These are phyloP conservation scores for Delphinella strobiligena DNA, from an alignment of 2,329 filamentous ascomycete species.

Conservation along the genomic window DNA sequence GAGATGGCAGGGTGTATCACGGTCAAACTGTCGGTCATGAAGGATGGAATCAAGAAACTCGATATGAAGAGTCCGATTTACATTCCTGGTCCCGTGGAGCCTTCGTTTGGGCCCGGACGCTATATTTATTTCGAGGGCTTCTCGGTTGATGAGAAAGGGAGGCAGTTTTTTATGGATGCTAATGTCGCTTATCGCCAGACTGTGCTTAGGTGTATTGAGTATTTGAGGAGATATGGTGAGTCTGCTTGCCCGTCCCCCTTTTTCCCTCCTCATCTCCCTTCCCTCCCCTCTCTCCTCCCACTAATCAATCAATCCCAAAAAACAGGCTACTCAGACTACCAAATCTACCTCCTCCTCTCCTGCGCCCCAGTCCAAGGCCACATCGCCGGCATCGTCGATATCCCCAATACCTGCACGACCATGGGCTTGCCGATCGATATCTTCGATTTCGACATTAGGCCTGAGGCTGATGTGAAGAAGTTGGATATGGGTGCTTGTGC, in stretches of 20 bases:
- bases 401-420: conserved; percentile 84
- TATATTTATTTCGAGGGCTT: conserved; percentile 86
- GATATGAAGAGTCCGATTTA: conserved; percentile 69
- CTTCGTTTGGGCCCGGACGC: conserved; percentile 70
- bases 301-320: conserved; percentile 10
- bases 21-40: conserved; percentile 80
- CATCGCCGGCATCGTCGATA: conserved; percentile 79
- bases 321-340: conserved; percentile 51
- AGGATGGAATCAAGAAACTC: conserved; percentile 61
- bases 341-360: conserved; percentile 74
- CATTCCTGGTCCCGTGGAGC: conserved; percentile 75
- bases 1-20: conserved; percentile 92
- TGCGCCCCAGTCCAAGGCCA: conserved; percentile 82
- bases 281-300: no score
- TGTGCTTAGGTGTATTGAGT: conserved; percentile 65
- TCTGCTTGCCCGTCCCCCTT: background rate
- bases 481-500: conserved; percentile 62
- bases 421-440: conserved; percentile 85
- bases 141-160: conserved; percentile 75
- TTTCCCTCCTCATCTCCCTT: no score
- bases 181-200: conserved; percentile 81
- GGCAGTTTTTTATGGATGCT: conserved; percentile 80
- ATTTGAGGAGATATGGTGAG: conserved; percentile 58
- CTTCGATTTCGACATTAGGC: conserved; percentile 84
- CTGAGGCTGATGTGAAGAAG: conserved; percentile 48